Base-by-base conservation (phyloP, 1,284 basidiomycete species). In the Leccinum laetum region DNA sequence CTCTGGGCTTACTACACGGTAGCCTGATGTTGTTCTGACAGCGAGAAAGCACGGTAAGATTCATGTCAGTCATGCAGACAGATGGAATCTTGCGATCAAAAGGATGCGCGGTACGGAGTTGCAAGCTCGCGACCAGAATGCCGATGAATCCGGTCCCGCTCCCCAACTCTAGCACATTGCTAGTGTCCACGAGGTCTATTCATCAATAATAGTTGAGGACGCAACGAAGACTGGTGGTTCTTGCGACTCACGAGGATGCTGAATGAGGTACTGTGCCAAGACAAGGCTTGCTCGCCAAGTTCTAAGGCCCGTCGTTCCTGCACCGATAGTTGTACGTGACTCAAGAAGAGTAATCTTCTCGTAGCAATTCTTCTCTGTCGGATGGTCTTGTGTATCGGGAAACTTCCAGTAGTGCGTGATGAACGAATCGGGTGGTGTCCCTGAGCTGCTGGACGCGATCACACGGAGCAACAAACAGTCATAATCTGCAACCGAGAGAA, bases 101-200 rank as follows among this genome's bases (percentile, higher is more conserved):
- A 16, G 61, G 76, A 8, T 70, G 68, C 26, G 60, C 46, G 4
- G 64, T 60, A 60, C 59, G 71, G 9, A 77, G 64, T 57, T 91
- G 90, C 29, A 91, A 71, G 60, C 80, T 80, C 1, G 86, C 84
- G 41, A 85, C 71, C 13, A 92, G 74, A 41, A 86, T 84, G 1
- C 90, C 92, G 8, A 93, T 77, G 68, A 92, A 89, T n/a, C 92
- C 92, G 3, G 81, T 80, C 2, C 92, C 92, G 16, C 85, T 87
- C 13, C 91, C 92, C 1, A 93, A 79, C 72, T 94, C 92, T 4
- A 94, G 80, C 2, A 92, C 79, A 16, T 80, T 77, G 68, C 80
- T 81, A 10, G 74, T 70, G 46, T 68, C 66, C 1, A 91, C 78
- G 9, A 87, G 63, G 16, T 84, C 90, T 92, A 67, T 2, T 32